Percentiles rank a stretch among this genome's conserved stretches.
Evolutionary conservation across 306 rosid species (phyloP).

Genomic region (Astragalus glycyphyllos): DNA sequence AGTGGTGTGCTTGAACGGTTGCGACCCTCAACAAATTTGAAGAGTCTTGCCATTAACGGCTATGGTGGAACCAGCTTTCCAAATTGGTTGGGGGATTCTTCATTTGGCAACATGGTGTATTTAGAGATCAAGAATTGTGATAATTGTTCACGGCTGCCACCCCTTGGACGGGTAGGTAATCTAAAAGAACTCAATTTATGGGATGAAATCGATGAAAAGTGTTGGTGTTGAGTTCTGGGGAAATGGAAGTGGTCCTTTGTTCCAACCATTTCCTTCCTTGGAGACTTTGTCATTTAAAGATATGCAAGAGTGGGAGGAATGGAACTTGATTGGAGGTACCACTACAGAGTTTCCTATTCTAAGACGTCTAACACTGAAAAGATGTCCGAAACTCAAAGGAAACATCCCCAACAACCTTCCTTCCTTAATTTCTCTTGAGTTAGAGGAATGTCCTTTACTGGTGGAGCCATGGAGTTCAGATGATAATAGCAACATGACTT

Average conservation of each 20-base stretch:
- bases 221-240: constrained; percentile 11
- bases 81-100: constrained; percentile 9
- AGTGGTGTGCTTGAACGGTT: constrained; percentile 28
- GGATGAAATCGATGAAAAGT: neutral
- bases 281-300: neutral
- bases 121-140: neutral
- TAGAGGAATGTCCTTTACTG: neutral
- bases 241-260: neutral
- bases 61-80: constrained; percentile 37
- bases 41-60: constrained; percentile 10
- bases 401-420: neutral
- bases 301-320: constrained; percentile 20
- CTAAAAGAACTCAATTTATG: constrained; percentile 9
- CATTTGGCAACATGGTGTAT: constrained; percentile 1
- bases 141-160: constrained; percentile 25
- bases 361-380: neutral
- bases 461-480: neutral
- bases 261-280: constrained; percentile 25
- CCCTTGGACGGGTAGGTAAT: constrained; percentile 14
- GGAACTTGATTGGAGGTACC: neutral
- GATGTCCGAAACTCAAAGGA: constrained; percentile 12
- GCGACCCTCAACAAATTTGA: constrained; percentile 21
- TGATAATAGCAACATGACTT: neutral
- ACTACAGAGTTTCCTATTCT: neutral
- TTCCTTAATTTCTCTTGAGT: neutral